phyloP scores from a whole-genome alignment of 225 moss, liverwort and hornwort species.

The Anthoceros angustus region DNA sequence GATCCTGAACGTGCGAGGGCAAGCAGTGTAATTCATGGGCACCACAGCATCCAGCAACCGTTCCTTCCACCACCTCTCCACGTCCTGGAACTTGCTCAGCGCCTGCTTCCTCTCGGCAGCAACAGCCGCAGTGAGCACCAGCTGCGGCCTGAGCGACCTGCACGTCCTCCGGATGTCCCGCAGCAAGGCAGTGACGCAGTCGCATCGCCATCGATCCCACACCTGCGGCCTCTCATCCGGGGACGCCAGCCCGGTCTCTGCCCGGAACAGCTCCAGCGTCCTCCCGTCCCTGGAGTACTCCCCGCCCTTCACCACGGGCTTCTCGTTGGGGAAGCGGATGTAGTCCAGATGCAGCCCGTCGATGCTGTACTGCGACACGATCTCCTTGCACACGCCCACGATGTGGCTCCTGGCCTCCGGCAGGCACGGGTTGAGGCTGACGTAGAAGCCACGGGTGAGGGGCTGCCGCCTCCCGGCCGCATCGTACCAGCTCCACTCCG shows the following conservation, averaged over 20 bases:
- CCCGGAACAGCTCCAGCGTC: conserved; percentile 19
- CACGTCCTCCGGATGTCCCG: conserved; percentile 20
- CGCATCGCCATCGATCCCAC: conserved; percentile 29
- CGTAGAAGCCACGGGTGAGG: conserved; percentile 20
- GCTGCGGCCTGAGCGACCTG: conserved; percentile 21
- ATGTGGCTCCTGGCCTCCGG: conserved; percentile 25
- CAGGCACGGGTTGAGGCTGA: conserved; percentile 28
- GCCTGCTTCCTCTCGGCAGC: conserved; percentile 18
- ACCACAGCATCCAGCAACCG: conserved; percentile 25
- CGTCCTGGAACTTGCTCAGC: conserved; percentile 25
- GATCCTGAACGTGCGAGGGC: conserved; percentile 17
- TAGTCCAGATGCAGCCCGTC: conserved; percentile 32
- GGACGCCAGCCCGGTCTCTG: conserved; percentile 17
- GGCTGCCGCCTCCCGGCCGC: conserved; percentile 22
- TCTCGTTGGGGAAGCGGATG: conserved; percentile 30
- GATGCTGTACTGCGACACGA: conserved; percentile 20
- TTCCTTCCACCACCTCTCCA: conserved; percentile 25
- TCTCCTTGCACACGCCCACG: conserved; percentile 17
- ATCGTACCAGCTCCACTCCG: conserved; percentile 30
- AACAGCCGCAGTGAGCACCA: conserved; percentile 23
- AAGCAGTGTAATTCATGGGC: conserved; percentile 27
- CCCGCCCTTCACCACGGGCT: conserved; percentile 19
- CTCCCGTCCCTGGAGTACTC: conserved; percentile 22
- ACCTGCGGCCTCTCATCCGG: conserved; percentile 18
- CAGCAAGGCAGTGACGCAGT: conserved; percentile 22